Conservation (phyloP, 2,329 filamentous ascomycete species). For the Dryadomyces sulphureus region DNA sequence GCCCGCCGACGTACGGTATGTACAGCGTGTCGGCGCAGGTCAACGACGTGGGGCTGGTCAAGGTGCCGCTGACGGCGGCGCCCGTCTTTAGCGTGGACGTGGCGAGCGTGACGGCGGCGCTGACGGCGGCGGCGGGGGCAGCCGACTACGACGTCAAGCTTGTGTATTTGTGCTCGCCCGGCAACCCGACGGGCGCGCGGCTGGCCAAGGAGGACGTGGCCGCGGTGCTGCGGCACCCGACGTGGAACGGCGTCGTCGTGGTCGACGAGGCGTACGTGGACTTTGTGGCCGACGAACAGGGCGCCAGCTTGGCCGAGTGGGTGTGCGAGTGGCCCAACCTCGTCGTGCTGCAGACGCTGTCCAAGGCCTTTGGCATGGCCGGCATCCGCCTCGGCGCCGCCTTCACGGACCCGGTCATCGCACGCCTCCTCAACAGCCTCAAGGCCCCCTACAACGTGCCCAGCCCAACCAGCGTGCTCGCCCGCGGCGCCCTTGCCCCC, state of each 20-base stretch:
- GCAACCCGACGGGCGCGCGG: constrained; percentile 78
- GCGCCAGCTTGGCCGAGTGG: constrained; percentile 76
- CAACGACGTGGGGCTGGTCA: constrained; percentile 78
- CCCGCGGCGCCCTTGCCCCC: constrained; percentile 52
- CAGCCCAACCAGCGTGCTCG: constrained; percentile 72
- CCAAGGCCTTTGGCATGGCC: constrained; percentile 90
- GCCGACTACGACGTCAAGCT: constrained; percentile 57
- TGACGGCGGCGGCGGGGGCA: constrained; percentile 21
- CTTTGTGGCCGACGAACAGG: constrained; percentile 53
- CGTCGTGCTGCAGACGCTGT: constrained; percentile 96
- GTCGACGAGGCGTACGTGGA: constrained; percentile 95
- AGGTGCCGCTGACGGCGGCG: constrained; percentile 63
- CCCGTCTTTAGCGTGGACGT: constrained; percentile 64
- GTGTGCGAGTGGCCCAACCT: constrained; percentile 87
- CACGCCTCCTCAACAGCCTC: constrained; percentile 70
- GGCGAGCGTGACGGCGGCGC: constrained; percentile 46
- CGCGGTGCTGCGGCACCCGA: constrained; percentile 64
- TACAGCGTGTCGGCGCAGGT: constrained; percentile 88
- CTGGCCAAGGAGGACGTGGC: constrained; percentile 63
- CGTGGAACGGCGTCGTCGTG: constrained; percentile 89
- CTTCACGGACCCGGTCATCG: constrained; percentile 63
- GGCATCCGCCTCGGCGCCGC: constrained; percentile 82
- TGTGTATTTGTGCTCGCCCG: constrained; percentile 84
- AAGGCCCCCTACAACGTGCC: constrained; percentile 96
- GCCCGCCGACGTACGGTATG: constrained; percentile 97